Evolutionary conservation across 2,329 filamentous ascomycete genomes (phyloP), one percentile per base, ranked within the genome.

Genomic region (Penicillium decumbens): DNA sequence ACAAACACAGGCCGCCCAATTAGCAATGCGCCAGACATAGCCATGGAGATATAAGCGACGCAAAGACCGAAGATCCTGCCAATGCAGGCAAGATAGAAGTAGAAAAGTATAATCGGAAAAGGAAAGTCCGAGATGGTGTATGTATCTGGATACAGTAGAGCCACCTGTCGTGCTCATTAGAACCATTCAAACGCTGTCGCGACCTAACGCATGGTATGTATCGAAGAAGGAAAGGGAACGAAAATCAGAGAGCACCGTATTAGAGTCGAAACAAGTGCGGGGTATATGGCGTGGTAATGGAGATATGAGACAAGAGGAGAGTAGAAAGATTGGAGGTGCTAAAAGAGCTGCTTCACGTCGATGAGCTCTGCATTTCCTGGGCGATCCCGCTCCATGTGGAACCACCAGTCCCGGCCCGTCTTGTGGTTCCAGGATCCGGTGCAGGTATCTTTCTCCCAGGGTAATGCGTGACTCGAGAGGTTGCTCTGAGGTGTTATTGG

Each of bases 341-440:
- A 72, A 42, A 72, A 71, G 33, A 72, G 65, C 45, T 61, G 60
- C 50, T 65, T 65, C 25, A 64, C 47, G 29, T 66, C 61, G 44
- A 70, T 60, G 37, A 66, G 55, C 35, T 70, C 65, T 10, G 61
- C 51, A 30, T 63, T 63, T 28, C 59, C 57, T 10, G 66, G 65
- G 30, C 69, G 68, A 50, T 73, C 71, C 35, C 72, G 65, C 56
- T 74, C 72, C 59, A 72, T 66, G 50, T 74, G 72, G 49, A 67
- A 71, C 72, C 72, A 74, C 72, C 72, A 74, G 23, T 74, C 72
- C 32, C 70, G 67, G 23, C 71, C 71, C 35, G 44, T 58, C 47
- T 66, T 69, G 52, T 73, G 69, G 15, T 74, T 74, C 72, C 72
- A 74, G 5, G 69, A 67, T 7, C 72, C 72, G 35, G 70, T 73